Conservation (phyloP, 2,329 filamentous ascomycete species). For the Aspergillus calidoustus region DNA sequence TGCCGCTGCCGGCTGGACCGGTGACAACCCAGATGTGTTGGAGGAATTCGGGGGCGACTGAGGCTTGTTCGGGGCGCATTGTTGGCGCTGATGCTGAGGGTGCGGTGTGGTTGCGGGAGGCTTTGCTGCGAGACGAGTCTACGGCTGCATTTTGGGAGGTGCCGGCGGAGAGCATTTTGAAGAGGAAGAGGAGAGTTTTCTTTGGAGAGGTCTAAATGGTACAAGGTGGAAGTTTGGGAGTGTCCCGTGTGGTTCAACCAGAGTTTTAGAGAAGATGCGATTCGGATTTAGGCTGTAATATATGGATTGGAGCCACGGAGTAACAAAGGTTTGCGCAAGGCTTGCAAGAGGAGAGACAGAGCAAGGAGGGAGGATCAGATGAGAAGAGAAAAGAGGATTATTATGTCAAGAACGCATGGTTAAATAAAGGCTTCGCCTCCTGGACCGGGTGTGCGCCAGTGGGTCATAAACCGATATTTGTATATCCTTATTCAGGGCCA, state of each 20-base stretch:
- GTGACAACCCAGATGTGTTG: constrained; percentile 83
- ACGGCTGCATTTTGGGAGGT: constrained; percentile 33
- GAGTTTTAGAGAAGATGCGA: not conserved
- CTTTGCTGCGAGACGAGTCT: constrained; percentile 28
- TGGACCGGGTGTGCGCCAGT: constrained; percentile 8
- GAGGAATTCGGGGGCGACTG: constrained; percentile 24
- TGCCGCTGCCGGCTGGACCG: constrained; percentile 78
- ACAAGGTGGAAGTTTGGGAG: constrained; percentile 20
- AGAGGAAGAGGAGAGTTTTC: not conserved
- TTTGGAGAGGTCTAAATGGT: not conserved
- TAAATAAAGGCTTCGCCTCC: constrained; percentile 5
- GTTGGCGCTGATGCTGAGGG: constrained; percentile 16
- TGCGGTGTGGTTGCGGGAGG: constrained; percentile 23
- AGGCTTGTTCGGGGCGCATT: constrained; percentile 20
- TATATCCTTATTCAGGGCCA: constrained; percentile 6
- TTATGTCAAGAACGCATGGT: not conserved
- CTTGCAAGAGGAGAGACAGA: not conserved
- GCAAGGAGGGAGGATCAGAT: constrained; percentile 1
- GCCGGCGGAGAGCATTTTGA: constrained; percentile 45
- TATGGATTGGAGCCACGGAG: not conserved
- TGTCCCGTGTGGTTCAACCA: constrained; percentile 14
- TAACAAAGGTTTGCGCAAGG: not conserved
- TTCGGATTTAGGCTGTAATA: not conserved
- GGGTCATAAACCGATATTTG: constrained; percentile 10
- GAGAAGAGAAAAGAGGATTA: not conserved